These are phyloP conservation scores for Daedalea quercina DNA, from an alignment of 768 basidiomycete species.

Conservation along the genomic window DNA sequence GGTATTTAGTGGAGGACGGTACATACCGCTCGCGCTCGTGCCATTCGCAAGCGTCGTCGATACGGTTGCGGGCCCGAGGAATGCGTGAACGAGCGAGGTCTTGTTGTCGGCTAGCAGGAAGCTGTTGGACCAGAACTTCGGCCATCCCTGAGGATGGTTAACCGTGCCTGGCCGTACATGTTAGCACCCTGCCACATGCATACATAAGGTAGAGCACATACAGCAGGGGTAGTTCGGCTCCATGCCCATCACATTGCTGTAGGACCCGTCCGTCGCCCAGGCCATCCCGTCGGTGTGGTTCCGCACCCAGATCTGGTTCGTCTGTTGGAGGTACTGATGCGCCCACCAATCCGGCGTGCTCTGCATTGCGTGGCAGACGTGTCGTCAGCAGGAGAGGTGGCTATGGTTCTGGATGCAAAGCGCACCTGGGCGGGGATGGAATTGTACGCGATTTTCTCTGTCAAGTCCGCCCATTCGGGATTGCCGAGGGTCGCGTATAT, in stretches of 20 bases:
- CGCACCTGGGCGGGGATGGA: slow-evolving; percentile 36
- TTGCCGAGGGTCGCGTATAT: slow-evolving; percentile 1
- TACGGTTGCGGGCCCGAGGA: slow-evolving; percentile 41
- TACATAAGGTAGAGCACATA: not conserved
- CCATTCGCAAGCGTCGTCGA: slow-evolving; percentile 34
- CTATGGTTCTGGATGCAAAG: not conserved
- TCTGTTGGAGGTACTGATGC: slow-evolving; percentile 51
- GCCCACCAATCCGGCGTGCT: slow-evolving; percentile 46
- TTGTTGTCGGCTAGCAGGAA: slow-evolving; percentile 41
- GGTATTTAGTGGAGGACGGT: not conserved
- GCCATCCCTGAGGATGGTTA: slow-evolving; percentile 49
- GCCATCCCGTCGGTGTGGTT: slow-evolving; percentile 39
- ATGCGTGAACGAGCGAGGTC: slow-evolving; percentile 39
- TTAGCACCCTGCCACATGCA: no score
- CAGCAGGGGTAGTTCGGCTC: slow-evolving; percentile 43
- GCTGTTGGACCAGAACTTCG: slow-evolving; percentile 46
- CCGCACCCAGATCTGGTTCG: slow-evolving; percentile 50
- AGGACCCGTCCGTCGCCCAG: slow-evolving; percentile 17
- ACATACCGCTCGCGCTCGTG: slow-evolving; percentile 3
- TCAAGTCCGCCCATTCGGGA: slow-evolving; percentile 7
- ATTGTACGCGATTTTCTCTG: slow-evolving; percentile 46
- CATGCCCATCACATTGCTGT: slow-evolving; percentile 45
- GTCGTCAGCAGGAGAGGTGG: no score
- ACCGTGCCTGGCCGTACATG: slow-evolving; percentile 26
- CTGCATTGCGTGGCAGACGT: not conserved